Evolutionary conservation across 1,284 basidiomycete genomes (phyloP), one percentile per base, ranked within the genome.

Genomic region (Ustilago cynodontis): DNA sequence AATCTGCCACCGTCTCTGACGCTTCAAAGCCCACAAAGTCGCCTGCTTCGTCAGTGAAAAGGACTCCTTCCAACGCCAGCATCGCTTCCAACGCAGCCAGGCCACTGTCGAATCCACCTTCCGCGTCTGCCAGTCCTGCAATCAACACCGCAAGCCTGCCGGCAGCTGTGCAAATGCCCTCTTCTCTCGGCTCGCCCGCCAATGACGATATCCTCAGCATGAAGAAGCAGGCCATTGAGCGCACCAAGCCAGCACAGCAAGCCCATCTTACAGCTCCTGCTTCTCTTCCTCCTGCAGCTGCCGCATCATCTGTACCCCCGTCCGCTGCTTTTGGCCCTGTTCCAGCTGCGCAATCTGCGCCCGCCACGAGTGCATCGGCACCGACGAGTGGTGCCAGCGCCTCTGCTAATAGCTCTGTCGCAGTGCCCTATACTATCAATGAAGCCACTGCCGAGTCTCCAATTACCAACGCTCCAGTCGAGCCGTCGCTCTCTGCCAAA

Each of bases 51-150:
- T 66, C 70, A 39, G 56, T 72, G 33, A 37, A 35, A 22, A 63
- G 39, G n/a, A 55, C 70, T n/a, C 18, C 60, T 14, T 72, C 70
- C 5, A 66, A 64, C n/a, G 60, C 70, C 26, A 66, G 64, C 49
- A 63, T 72, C 35, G 51, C 59, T 3, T 67, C 64, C 9, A 57
- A 26, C 33, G 29, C 53, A 6, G 51, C 60, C 31, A 72, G 55
- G 35, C 52, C 70, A 8, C 31, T 63, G 45, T 52, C 64, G 6
- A 28, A 35, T 11, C 52, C 60, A 20, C 60, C 64, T 13, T 60
- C 70, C 1, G 61, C 52, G 18, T 41, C 29, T 5, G 39, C 22
- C 2, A 66, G 59, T 39, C 59, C 64, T 6, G 69, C 59, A 9
- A 7, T 45, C 4, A 37, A 20, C 35, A 39, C n/a, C 4, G 59